Base-by-base conservation (phyloP, 2,329 filamentous ascomycete genomes). In the Talaromyces sp. region DNA sequence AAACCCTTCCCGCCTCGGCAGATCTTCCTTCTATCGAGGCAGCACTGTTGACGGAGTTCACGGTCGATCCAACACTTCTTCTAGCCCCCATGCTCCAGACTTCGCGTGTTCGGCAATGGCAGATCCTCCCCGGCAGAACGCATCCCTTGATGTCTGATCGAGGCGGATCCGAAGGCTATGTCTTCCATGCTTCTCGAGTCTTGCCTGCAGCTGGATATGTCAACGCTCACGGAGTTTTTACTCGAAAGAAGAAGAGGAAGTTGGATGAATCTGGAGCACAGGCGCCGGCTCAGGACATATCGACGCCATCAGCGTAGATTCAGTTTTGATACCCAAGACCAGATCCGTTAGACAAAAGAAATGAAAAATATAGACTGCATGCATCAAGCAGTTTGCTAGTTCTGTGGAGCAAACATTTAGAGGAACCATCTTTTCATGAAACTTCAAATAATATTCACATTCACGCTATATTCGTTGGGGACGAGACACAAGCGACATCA, bases 71-170 rank as follows among this genome's bases (percentile, higher is more conserved):
- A 0, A 89, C 91, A 2, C 76, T 96, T 56, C 74, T 99, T 3
- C 82, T 97, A 0, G 90, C 88, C 0, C 87, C 91, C 0, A 85
- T 83, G 12, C 80, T 99, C 57, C 92, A 97, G 77, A 94, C 88
- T 2, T 90, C 88, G 54, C 82, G 91, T 14, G 87, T 89, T 5
- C 83, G 89, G 63, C 81, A 85, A 57, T 97, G 91, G 90, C 94
- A 99, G 78, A 92, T 97, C 1, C 75, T 99, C 53, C 94, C 94
- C 0, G 90, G 91, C 0, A 81, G 94, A 58, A 97, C 94, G 57
- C 94, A 99, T 77, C 94, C 94, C 7, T 75, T 95, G 59, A 99
- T 99, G 94, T 96, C 90, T 62, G 87, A 87, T 41, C 83, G 85
- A 46, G 94, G 94, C 21, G 93, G 93, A 0, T 86, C 91, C 0